phyloP scores from a whole-genome alignment of 2,329 filamentous ascomycete genomes.

The Ophiostoma triangulosporum region DNA sequence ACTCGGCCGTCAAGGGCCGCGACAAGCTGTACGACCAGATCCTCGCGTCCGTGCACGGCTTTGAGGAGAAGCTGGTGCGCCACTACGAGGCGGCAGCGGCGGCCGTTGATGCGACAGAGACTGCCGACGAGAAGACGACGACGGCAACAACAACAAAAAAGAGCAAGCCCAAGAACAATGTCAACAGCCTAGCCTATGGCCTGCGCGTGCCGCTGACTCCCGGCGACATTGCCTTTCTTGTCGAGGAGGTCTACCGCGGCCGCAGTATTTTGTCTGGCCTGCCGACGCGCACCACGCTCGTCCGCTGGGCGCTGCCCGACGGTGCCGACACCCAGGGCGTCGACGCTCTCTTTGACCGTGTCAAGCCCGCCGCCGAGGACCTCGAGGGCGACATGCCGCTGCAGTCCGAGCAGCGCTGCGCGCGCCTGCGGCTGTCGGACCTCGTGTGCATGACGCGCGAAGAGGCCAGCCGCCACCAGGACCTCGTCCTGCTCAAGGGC shows the following conservation, averaged over 20 bases:
- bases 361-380: constrained; percentile 27
- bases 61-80: constrained; percentile 63
- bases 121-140: neutral
- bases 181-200: constrained; percentile 42
- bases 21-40: constrained; percentile 90
- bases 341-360: constrained; percentile 21
- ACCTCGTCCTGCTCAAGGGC: constrained; percentile 57
- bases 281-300: constrained; percentile 63
- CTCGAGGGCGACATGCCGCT: constrained; percentile 5
- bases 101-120: neutral
- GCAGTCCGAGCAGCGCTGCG: constrained; percentile 57
- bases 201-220: constrained; percentile 66
- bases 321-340: neutral
- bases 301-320: constrained; percentile 49
- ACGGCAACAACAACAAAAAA: neutral
- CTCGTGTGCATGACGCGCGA: constrained; percentile 90
- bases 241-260: constrained; percentile 79
- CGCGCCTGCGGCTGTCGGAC: constrained; percentile 54
- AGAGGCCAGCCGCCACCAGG: constrained; percentile 68
- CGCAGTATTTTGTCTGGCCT: constrained; percentile 74
- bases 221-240: constrained; percentile 72
- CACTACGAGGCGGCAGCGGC: neutral
- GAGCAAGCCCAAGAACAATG: neutral
- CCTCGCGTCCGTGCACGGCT: constrained; percentile 57
- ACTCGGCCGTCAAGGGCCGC: constrained; percentile 63